Base-by-base conservation (phyloP, 192 early-diverging fungal genomes). In the Thamnidium elegans region DNA sequence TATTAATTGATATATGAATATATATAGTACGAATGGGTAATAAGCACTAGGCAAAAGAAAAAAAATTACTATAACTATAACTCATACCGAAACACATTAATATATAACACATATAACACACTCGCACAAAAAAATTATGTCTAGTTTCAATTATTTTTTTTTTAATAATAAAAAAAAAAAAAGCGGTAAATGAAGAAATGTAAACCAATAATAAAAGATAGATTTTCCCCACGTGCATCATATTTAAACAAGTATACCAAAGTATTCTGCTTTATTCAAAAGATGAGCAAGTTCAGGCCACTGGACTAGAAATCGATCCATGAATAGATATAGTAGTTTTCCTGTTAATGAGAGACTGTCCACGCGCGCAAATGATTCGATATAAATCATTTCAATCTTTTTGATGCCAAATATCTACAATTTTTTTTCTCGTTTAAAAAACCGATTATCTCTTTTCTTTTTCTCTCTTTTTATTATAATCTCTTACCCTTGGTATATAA, bases 321-420 rank as follows among this genome's bases (percentile, higher is more conserved):
- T 86, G 63, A 96, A 74, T 17, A 63, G 81, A 76, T 94, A 93
- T 23, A 94, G 51, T 14, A 99, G 69, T 74, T 79, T 86, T 7
- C 94, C 95, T 0, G 93, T 86, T 5, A 99, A 70, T n/a, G 95
- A 98, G n/a, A 97, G 69, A 2, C 79, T 78, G 8, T 76, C 58
- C 0, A 98, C 94, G 14, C 97, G 79, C 21, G 97, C 96, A 84
- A 93, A 90, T 7, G 93, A 93, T 77, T 99, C 95, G 2, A 99
- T 76, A 78, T 90, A 97, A 7, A 97, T 69, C 9, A 95, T 68
- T 6, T 79, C 79, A 6, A 85, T 86, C 17, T 60, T 58, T 53
- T 83, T 79, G 15, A 86, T 55, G 7, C 81, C 80, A 8, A 88
- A 26, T 10, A 89, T 56, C 75, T 85, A 64, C n/a, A 13, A 31